Conservation (phyloP, 2,329 filamentous ascomycete species). For the Colletotrichum aenigma region DNA sequence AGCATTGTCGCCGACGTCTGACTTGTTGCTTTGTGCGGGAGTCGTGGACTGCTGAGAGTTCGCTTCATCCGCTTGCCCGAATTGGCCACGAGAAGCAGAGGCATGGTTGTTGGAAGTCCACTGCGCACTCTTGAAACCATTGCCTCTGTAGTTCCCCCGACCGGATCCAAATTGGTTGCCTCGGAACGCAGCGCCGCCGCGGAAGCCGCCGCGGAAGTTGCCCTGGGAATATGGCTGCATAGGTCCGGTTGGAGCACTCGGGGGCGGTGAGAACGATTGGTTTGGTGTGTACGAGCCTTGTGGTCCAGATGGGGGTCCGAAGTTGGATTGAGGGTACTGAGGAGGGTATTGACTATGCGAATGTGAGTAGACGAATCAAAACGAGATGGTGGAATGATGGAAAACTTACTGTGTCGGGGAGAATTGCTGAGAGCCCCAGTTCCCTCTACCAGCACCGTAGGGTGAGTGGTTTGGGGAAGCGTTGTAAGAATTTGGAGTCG, state of each 20-base stretch:
- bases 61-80: slow-evolving; percentile 31
- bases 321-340: slow-evolving; percentile 61
- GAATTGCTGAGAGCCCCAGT: slow-evolving; percentile 50
- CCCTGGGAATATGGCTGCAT: slow-evolving; percentile 56
- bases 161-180: slow-evolving; percentile 59
- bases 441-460: slow-evolving; percentile 57
- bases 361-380: background rate
- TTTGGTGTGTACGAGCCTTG: slow-evolving; percentile 60
- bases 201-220: slow-evolving; percentile 47
- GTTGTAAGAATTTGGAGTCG: slow-evolving; percentile 56
- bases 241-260: slow-evolving; percentile 62
- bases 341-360: slow-evolving; percentile 63
- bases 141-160: slow-evolving; percentile 60
- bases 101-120: slow-evolving; percentile 62
- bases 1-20: slow-evolving; percentile 39
- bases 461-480: slow-evolving; percentile 67
- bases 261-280: slow-evolving; percentile 52
- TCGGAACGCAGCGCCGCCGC: slow-evolving; percentile 62
- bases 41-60: slow-evolving; percentile 30
- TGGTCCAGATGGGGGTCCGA: slow-evolving; percentile 55
- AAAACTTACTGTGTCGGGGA: slow-evolving; percentile 36
- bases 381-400: background rate
- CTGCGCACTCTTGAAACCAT: slow-evolving; percentile 67
- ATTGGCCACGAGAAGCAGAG: slow-evolving; percentile 46
- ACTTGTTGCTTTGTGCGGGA: slow-evolving; percentile 23